Percentiles rank a stretch among this genome's conserved stretches.
These are phyloP conservation scores for Rhodotorula toruloides DNA, from an alignment of 768 basidiomycete genomes.

Conservation along the genomic window DNA sequence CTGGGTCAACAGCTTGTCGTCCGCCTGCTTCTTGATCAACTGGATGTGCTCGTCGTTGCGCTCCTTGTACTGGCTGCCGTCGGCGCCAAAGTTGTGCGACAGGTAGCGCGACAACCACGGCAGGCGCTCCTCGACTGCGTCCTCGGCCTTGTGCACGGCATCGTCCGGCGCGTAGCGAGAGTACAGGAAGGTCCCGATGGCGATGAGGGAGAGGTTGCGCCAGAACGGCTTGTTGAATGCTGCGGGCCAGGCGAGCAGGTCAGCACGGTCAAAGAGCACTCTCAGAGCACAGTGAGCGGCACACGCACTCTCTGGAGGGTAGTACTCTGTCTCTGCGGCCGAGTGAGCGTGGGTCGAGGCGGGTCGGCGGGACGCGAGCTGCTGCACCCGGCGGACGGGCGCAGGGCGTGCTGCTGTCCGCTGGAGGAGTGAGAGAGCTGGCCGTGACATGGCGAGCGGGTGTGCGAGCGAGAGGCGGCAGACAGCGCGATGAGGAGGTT, in stretches of 20 bases:
- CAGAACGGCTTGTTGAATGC: constrained; percentile 47
- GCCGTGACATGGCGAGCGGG: background rate
- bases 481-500: too few relatives aligned
- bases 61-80: constrained; percentile 44
- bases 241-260: constrained; percentile 20
- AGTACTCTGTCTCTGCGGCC: constrained; percentile 11
- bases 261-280: background rate
- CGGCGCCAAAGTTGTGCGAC: constrained; percentile 44
- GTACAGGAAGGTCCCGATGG: constrained; percentile 41
- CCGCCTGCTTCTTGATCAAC: constrained; percentile 45
- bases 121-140: background rate
- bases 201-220: constrained; percentile 44
- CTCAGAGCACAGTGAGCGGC: background rate
- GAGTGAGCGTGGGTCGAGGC: constrained; percentile 7
- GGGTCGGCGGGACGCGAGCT: background rate
- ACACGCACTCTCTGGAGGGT: constrained; percentile 31
- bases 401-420: background rate
- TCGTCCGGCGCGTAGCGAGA: constrained; percentile 43
- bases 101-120: constrained; percentile 44
- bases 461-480: background rate
- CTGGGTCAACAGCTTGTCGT: constrained; percentile 48
- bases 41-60: constrained; percentile 49
- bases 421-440: background rate
- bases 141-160: constrained; percentile 38
- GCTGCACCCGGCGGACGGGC: background rate